Conservation (phyloP, 1,284 basidiomycete genomes). For the Stygiomarasmius scandens region DNA sequence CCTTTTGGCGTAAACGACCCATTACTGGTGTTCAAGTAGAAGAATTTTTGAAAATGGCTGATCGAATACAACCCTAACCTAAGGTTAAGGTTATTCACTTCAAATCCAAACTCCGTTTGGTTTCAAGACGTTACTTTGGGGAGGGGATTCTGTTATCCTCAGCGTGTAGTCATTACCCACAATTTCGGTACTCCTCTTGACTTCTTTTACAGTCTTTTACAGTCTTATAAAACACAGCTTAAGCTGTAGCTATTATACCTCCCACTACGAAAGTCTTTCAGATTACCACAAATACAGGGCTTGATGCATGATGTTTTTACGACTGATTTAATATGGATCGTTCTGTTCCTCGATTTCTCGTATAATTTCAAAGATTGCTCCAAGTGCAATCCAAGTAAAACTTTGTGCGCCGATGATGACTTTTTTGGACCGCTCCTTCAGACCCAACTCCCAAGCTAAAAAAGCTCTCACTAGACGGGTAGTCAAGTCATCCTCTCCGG, state of each 20-base stretch:
- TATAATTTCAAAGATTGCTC: constrained; percentile 25
- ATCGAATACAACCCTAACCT: constrained; percentile 9
- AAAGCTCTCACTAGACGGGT: constrained; percentile 47
- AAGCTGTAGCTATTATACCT: constrained; percentile 16
- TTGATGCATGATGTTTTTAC: too few species aligned
- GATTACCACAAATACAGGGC: too few species aligned
- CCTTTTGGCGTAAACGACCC: constrained; percentile 89
- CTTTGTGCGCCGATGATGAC: constrained; percentile 57
- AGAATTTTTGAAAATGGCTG: constrained; percentile 15
- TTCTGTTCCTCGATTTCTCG: constrained; percentile 15
- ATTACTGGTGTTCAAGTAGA: constrained; percentile 42
- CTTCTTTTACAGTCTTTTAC: constrained; percentile 4
- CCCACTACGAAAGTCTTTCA: too few species aligned
- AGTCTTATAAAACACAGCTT: constrained; percentile 90
- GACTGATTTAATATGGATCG: neutral
- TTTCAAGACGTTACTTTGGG: constrained; percentile 41
- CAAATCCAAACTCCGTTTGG: constrained; percentile 7
- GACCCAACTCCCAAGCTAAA: constrained; percentile 53
- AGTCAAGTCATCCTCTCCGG: constrained; percentile 46
- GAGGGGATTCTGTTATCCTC: constrained; percentile 93
- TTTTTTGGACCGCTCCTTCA: constrained; percentile 22
- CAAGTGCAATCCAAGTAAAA: constrained; percentile 63
- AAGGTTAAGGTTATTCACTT: too few species aligned
- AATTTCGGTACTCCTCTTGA: constrained; percentile 12
- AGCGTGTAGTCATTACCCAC: constrained; percentile 56